phyloP scores from a whole-genome alignment of 2,329 filamentous ascomycete genomes.

The Fonsecaea nubica region DNA sequence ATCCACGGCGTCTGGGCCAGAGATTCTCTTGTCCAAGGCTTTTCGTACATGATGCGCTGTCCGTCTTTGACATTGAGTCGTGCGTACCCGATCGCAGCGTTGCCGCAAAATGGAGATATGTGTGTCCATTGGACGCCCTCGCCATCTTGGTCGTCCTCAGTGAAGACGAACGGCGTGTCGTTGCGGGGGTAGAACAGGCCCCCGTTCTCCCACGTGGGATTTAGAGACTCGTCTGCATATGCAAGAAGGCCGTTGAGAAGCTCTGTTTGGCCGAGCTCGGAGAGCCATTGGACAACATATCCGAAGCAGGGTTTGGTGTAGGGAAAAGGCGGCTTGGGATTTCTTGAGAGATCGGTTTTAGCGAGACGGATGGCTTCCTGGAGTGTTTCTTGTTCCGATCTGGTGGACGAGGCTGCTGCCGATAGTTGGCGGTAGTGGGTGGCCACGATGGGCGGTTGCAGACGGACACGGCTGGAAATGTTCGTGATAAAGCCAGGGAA shows the following conservation, averaged over 20 bases:
- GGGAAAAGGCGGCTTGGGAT: slow-evolving; percentile 8
- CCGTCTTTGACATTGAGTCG: slow-evolving; percentile 33
- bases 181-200: slow-evolving; percentile 35
- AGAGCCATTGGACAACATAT: slow-evolving; percentile 45
- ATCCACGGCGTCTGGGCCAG: slow-evolving; percentile 26
- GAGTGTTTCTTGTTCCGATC: slow-evolving; percentile 16
- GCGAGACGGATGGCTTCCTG: slow-evolving; percentile 15
- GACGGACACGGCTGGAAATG: slow-evolving; percentile 38
- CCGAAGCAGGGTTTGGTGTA: slow-evolving; percentile 42
- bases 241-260: slow-evolving; percentile 27
- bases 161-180: slow-evolving; percentile 34
- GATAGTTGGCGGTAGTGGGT: slow-evolving; percentile 40
- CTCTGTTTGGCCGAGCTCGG: slow-evolving; percentile 34
- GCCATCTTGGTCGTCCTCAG: slow-evolving; percentile 17
- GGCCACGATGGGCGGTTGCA: slow-evolving; percentile 39
- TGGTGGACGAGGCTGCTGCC: slow-evolving; percentile 13
- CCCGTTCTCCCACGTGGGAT: slow-evolving; percentile 32
- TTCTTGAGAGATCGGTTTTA: slow-evolving; percentile 15
- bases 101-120: slow-evolving; percentile 31
- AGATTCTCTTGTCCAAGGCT: slow-evolving; percentile 27
- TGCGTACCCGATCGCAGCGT: slow-evolving; percentile 32
- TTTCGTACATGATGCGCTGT: slow-evolving; percentile 32
- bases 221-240: slow-evolving; percentile 28
- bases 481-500: slow-evolving; percentile 42
- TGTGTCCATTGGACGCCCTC: slow-evolving; percentile 25